phyloP scores from a whole-genome alignment of 1,284 basidiomycete genomes.

The Ceratobasidium sp. region DNA sequence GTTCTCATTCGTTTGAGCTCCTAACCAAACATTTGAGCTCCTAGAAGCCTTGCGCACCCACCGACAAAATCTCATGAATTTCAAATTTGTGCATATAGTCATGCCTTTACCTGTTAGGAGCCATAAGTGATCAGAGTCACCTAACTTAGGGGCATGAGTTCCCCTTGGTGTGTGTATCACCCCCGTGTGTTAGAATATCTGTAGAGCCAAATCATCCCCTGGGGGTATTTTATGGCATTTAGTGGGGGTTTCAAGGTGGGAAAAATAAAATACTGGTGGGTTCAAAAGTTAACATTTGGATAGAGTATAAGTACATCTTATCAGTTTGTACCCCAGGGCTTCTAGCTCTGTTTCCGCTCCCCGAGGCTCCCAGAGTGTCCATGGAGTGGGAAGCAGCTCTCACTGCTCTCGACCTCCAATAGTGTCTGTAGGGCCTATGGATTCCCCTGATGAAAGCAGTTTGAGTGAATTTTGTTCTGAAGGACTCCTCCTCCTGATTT shows the following conservation, averaged over 20 bases:
- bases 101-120: background rate
- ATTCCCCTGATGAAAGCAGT: no score
- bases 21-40: background rate
- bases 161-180: background rate
- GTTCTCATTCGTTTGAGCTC: background rate
- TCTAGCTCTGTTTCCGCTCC: background rate
- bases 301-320: background rate
- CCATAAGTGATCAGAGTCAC: background rate
- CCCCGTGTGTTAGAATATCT: no score
- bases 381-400: no score
- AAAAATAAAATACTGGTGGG: background rate
- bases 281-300: background rate
- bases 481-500: no score
- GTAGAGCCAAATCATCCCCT: background rate
- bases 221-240: conserved; percentile 14
- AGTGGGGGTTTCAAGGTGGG: background rate
- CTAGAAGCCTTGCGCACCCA: background rate
- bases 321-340: background rate
- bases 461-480: no score
- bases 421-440: no score
- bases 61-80: conserved; percentile 4
- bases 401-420: no score
- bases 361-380: no score
- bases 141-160: background rate
- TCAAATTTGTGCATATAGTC: conserved; percentile 2